phyloP scores from a whole-genome alignment of 352 stramenopile species.

The Peronospora farinosa region DNA sequence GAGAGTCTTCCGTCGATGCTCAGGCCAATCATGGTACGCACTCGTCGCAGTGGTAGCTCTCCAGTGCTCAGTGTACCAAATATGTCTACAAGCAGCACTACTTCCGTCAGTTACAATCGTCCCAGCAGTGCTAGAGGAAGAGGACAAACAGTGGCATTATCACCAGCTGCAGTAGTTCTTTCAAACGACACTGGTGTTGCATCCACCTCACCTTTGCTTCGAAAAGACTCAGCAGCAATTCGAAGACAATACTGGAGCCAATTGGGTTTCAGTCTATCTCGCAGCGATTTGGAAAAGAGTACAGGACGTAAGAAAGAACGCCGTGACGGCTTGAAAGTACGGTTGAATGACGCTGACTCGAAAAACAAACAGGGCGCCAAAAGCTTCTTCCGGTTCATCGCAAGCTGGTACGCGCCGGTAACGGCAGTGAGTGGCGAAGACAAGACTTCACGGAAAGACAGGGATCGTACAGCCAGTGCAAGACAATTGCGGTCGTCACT shows the following conservation, averaged over 20 bases:
- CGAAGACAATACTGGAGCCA: conserved; percentile 85
- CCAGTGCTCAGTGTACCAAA: conserved; percentile 11
- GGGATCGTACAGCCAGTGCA: conserved; percentile 2
- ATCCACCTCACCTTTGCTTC: conserved; percentile 34
- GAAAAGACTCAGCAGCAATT: conserved; percentile 78
- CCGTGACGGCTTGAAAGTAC: conserved; percentile 66
- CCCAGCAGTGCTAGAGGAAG: conserved; percentile 17
- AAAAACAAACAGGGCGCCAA: conserved; percentile 39
- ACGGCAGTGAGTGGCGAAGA: conserved; percentile 29
- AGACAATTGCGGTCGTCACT: conserved; percentile 21
- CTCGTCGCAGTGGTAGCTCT: conserved; percentile 19
- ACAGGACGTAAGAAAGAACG: conserved; percentile 57
- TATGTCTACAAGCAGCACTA: conserved; percentile 2
- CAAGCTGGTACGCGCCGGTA: conserved; percentile 61
- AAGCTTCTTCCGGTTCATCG: conserved; percentile 76
- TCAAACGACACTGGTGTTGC: conserved; percentile 19
- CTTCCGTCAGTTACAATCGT: conserved; percentile 7
- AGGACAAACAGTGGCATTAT: conserved; percentile 9
- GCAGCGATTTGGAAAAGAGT: conserved; percentile 75
- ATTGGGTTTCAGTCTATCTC: conserved; percentile 70
- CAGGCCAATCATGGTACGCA: conserved; percentile 31
- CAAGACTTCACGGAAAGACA: conserved; percentile 19
- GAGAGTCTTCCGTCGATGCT: conserved; percentile 50
- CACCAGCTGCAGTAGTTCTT: conserved; percentile 12
- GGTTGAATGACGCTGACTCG: conserved; percentile 54